Percentiles rank a stretch among this genome's conserved stretches.
Evolutionary conservation across 768 basidiomycete species (phyloP).

Genomic region (Royoungia palumana): DNA sequence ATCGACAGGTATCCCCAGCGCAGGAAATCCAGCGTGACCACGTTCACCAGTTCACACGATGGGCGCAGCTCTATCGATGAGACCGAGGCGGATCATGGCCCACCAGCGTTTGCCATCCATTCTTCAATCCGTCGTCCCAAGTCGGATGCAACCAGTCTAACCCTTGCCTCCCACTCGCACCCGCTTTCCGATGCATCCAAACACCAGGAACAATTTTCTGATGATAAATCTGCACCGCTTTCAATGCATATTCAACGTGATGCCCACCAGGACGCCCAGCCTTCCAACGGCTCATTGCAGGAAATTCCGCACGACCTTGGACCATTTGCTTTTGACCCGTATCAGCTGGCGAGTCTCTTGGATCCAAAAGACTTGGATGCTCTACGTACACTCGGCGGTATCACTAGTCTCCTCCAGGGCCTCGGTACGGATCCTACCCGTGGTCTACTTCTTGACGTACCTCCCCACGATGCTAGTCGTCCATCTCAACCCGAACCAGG

Average conservation of each 20-base stretch:
- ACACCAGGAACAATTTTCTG: constrained; percentile 5
- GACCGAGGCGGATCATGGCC: constrained; percentile 47
- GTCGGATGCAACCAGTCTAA: constrained; percentile 33
- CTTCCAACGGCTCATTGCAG: constrained; percentile 27
- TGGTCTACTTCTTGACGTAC: constrained; percentile 36
- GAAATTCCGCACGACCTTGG: constrained; percentile 51
- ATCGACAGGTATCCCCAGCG: constrained; percentile 38
- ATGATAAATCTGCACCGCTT: constrained; percentile 9
- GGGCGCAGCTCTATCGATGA: constrained; percentile 38
- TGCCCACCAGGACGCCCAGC: constrained; percentile 21
- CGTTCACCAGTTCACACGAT: constrained; percentile 44
- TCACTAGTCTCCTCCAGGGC: constrained; percentile 58
- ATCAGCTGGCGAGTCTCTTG: constrained; percentile 75
- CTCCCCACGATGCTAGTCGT: neutral
- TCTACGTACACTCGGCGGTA: constrained; percentile 70
- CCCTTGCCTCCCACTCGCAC: constrained; percentile 35
- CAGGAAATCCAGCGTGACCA: constrained; percentile 58
- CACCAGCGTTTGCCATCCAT: constrained; percentile 24
- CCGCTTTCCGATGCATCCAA: constrained; percentile 37
- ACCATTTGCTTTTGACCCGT: constrained; percentile 74
- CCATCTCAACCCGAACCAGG: constrained; percentile 19
- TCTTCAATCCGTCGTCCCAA: constrained; percentile 33
- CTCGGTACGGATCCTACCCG: constrained; percentile 62
- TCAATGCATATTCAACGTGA: constrained; percentile 24
- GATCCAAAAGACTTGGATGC: constrained; percentile 81